Evolutionary conservation across 495 filamentous ascomycete species (phyloP).

Genomic region (Neurospora sp.): DNA sequence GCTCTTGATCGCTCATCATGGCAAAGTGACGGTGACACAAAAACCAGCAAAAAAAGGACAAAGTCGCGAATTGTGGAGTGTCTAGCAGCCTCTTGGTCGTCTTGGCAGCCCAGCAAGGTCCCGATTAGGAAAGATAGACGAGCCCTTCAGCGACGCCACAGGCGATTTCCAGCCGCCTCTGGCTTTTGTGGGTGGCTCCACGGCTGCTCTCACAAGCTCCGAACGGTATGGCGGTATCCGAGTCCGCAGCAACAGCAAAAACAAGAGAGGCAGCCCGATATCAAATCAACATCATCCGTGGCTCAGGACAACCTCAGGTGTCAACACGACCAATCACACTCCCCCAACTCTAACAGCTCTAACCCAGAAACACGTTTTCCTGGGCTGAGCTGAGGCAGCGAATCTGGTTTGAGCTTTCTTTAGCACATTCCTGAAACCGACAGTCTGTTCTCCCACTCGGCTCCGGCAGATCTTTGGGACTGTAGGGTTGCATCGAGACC

Average conservation of each 20-base stretch:
- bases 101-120: constrained; percentile 5
- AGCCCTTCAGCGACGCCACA: constrained; percentile 26
- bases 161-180: constrained; percentile 1
- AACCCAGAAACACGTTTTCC: neutral
- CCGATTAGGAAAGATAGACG: constrained; percentile 19
- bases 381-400: neutral
- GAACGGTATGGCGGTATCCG: neutral
- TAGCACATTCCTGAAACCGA: neutral
- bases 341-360: neutral
- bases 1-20: neutral
- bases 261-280: neutral
- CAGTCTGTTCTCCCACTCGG: neutral
- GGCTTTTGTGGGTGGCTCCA: neutral
- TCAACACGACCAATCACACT: neutral
- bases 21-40: neutral
- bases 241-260: neutral
- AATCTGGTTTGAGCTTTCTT: neutral
- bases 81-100: constrained; percentile 1
- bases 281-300: neutral
- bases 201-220: neutral
- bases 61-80: neutral
- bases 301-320: neutral
- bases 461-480: neutral
- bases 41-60: neutral
- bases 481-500: neutral